Conservation (phyloP, 495 filamentous ascomycete species). For the Trichoderma asperelloides region DNA sequence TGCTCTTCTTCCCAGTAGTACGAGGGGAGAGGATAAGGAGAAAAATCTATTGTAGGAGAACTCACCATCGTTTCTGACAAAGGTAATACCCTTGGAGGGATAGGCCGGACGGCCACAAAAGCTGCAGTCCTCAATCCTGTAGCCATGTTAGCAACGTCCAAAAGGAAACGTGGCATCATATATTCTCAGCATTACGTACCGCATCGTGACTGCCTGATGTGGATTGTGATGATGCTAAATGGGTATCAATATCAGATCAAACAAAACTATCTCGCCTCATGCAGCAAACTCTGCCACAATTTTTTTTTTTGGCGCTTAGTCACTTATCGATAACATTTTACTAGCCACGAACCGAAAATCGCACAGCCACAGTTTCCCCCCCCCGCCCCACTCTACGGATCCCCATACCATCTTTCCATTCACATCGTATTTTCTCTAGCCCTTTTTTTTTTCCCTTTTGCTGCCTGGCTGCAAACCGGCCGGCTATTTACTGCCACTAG, state of each 20-base stretch:
- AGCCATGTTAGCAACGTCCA: not conserved
- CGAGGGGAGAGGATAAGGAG: not conserved
- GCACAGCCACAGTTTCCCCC: not conserved
- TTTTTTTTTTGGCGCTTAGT: not conserved
- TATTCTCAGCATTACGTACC: not conserved
- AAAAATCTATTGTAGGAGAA: conserved; percentile 21
- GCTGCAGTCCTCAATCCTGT: conserved; percentile 11
- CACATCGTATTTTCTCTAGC: not conserved
- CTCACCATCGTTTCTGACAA: conserved; percentile 60
- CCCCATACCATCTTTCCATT: no score
- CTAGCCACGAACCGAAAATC: not conserved
- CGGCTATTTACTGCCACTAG: not conserved
- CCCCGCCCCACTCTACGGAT: not conserved
- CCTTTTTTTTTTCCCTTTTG: not conserved
- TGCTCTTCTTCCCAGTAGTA: not conserved
- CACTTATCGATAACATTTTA: not conserved
- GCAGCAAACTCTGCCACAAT: conserved; percentile 3
- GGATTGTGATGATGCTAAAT: not conserved
- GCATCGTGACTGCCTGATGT: conserved; percentile 1
- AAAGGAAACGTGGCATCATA: not conserved
- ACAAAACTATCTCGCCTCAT: not conserved
- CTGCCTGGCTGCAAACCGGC: not conserved
- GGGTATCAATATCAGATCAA: not conserved
- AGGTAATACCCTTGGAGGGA: conserved; percentile 80
- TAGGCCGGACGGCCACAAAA: conserved; percentile 84